A percentile compares a stretch with the other conserved stretches of the same genome.
phyloP scores from a whole-genome alignment of 2,329 filamentous ascomycete species.

The Stagonosporopsis rhizophila region DNA sequence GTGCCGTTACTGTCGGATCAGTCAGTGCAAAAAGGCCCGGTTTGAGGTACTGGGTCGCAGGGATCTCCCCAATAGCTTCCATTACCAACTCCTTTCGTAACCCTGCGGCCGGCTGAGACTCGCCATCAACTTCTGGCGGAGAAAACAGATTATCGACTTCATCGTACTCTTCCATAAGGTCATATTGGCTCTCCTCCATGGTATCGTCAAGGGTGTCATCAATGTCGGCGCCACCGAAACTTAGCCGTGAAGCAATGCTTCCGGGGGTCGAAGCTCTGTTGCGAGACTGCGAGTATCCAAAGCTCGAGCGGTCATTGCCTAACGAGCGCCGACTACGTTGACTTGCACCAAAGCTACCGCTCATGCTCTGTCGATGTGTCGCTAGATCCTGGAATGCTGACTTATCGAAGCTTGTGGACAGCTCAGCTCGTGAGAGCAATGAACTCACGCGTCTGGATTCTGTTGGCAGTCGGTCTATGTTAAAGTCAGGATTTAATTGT shows the following conservation, averaged over 20 bases:
- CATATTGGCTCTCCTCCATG: slow-evolving; percentile 49
- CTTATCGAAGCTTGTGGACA: slow-evolving; percentile 84
- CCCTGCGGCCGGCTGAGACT: slow-evolving; percentile 45
- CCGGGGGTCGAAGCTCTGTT: slow-evolving; percentile 65
- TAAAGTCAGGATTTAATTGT: slow-evolving; percentile 58
- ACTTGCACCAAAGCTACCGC: slow-evolving; percentile 56
- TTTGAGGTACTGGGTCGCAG: slow-evolving; percentile 38
- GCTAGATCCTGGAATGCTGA: slow-evolving; percentile 78
- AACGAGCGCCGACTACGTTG: slow-evolving; percentile 76
- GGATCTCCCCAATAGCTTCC: slow-evolving; percentile 45
- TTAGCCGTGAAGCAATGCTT: slow-evolving; percentile 49
- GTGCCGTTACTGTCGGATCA: slow-evolving; percentile 19
- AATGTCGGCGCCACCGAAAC: slow-evolving; percentile 46
- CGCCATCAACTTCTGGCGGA: slow-evolving; percentile 37
- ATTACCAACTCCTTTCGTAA: slow-evolving; percentile 50
- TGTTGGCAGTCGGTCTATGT: slow-evolving; percentile 60
- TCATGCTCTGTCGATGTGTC: slow-evolving; percentile 52
- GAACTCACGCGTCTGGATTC: slow-evolving; percentile 87
- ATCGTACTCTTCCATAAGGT: slow-evolving; percentile 50
- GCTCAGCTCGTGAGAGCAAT: slow-evolving; percentile 82
- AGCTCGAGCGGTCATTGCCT: slow-evolving; percentile 70
- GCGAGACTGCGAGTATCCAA: slow-evolving; percentile 52
- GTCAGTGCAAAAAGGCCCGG: slow-evolving; percentile 36
- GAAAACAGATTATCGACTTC: slow-evolving; percentile 49
- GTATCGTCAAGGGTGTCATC: slow-evolving; percentile 49